Percentiles rank a stretch among this genome's conserved stretches.
Conservation (phyloP, 2,329 filamentous ascomycete genomes). For the Blastomyces emzantsi region DNA sequence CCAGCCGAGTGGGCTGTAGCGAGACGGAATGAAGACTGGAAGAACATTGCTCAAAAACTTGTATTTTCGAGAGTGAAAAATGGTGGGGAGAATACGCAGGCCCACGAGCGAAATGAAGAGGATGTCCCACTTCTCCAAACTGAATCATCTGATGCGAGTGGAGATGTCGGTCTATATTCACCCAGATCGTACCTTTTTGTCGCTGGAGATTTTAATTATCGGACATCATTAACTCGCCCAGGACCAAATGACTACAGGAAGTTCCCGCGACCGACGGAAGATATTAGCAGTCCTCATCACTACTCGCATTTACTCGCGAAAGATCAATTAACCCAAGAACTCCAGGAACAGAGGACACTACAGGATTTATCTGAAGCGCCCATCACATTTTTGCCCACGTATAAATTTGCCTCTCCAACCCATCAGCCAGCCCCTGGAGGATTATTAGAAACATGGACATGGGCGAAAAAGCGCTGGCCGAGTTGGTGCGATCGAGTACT, state of each 20-base stretch:
- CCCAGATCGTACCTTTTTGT: slow-evolving; percentile 72
- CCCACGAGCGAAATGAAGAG: slow-evolving; percentile 21
- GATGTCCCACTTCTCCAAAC: slow-evolving; percentile 26
- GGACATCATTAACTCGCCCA: slow-evolving; percentile 62
- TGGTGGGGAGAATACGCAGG: slow-evolving; percentile 37
- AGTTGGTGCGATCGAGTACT: slow-evolving; percentile 91
- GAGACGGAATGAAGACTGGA: slow-evolving; percentile 80
- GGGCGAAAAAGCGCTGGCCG: slow-evolving; percentile 76
- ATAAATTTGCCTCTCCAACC: slow-evolving; percentile 62
- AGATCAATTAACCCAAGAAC: slow-evolving; percentile 74
- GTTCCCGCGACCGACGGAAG: slow-evolving; percentile 55
- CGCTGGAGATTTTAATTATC: slow-evolving; percentile 90
- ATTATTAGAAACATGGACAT: slow-evolving; percentile 51
- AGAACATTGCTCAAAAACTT: slow-evolving; percentile 66
- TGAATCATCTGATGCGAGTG: slow-evolving; percentile 24
- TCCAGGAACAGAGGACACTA: slow-evolving; percentile 57
- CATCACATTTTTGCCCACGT: slow-evolving; percentile 80
- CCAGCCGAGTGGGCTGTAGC: slow-evolving; percentile 73
- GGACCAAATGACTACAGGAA: slow-evolving; percentile 45
- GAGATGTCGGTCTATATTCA: slow-evolving; percentile 54
- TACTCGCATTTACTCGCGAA: slow-evolving; percentile 57
- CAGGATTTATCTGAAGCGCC: slow-evolving; percentile 68
- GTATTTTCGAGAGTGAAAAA: slow-evolving; percentile 51
- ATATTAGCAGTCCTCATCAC: slow-evolving; percentile 47
- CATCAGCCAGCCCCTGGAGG: slow-evolving; percentile 29